phyloP scores from a whole-genome alignment of 371 early-diverging fungal species.

The Coemansia sp. region DNA sequence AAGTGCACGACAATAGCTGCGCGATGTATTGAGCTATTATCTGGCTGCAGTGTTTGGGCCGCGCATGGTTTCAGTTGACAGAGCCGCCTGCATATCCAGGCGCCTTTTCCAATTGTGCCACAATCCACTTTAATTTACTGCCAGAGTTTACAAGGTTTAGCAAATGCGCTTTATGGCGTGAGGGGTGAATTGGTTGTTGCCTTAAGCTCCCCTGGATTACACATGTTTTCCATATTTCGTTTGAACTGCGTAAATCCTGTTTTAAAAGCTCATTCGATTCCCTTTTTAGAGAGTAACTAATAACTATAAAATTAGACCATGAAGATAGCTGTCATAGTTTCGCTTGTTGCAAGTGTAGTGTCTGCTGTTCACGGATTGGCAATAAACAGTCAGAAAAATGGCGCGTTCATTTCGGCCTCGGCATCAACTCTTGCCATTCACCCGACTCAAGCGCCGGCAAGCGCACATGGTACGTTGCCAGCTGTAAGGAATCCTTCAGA shows the following conservation, averaged over 20 bases:
- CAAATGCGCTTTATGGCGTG: not conserved
- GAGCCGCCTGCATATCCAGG: constrained; percentile 5
- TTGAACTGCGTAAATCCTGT: too few species aligned
- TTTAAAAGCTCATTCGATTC: not conserved
- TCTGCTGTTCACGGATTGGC: not conserved
- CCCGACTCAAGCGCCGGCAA: not conserved
- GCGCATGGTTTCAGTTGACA: not conserved
- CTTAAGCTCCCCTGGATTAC: too few species aligned
- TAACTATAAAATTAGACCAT: not conserved
- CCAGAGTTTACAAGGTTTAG: not conserved
- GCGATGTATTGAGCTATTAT: constrained; percentile 3
- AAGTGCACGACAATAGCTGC: not conserved
- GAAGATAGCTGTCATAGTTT: not conserved
- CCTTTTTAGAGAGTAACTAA: not conserved
- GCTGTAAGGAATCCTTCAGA: too few species aligned
- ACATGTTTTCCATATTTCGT: not conserved
- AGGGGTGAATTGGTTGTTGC: too few species aligned
- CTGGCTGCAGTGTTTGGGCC: not conserved
- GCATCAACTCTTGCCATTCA: not conserved
- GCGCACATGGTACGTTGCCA: not conserved
- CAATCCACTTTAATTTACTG: not conserved
- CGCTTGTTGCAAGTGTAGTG: not conserved
- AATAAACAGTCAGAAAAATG: constrained; percentile 30
- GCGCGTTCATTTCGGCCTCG: constrained; percentile 12
- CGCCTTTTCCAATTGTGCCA: constrained; percentile 5